Base-by-base conservation (phyloP, 2,329 filamentous ascomycete species). In the Lecanicillium sp. region DNA sequence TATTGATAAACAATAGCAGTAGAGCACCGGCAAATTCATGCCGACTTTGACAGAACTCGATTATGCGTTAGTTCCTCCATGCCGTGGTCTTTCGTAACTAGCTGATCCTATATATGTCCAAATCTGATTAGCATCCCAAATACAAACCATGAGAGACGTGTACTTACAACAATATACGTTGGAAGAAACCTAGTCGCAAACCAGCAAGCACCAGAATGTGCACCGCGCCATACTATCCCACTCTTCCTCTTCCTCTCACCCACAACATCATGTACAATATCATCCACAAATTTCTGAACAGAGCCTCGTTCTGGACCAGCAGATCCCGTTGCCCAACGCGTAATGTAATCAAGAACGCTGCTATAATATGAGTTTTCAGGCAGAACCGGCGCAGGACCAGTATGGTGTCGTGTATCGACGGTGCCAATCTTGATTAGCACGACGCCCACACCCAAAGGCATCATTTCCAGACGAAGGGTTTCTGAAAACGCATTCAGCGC, bases 401-500 rank as follows among this genome's bases (percentile, higher is more conserved):
- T 29, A 8, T 40, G 38, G 28, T 35, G 32, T n/a, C 27, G 27
- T 16, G 38, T 35, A 6, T 27, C 33, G 14, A 40, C 33, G 4
- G 38, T 35, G 33, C 38, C 38, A 12, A 33, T 40, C 17, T 35
- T 19, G 28, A 40, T 28, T 20, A 29, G 31, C 9, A 49, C 29
- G n/a, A 40, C 37, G 16, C 33, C 29, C 13, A 43, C 41, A n/a
- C 41, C 41, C 5, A 43, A 30, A 4, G 41, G 41, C 33, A 29
- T 22, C 3, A 43, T 37, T 29, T 43, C 41, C 22, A 40, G 25
- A 16, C 41, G 41, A 17, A 40, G 33, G 14, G 37, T 40, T 18
- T 43, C 41, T 12, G 37, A 32, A 4, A 40, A 6, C 4, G 33
- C 33, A 14, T 36, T 30, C 13, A 40, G 29, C 8, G 41, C 41